phyloP scores from a whole-genome alignment of 495 filamentous ascomycete genomes.

The Terfezia boudieri region DNA sequence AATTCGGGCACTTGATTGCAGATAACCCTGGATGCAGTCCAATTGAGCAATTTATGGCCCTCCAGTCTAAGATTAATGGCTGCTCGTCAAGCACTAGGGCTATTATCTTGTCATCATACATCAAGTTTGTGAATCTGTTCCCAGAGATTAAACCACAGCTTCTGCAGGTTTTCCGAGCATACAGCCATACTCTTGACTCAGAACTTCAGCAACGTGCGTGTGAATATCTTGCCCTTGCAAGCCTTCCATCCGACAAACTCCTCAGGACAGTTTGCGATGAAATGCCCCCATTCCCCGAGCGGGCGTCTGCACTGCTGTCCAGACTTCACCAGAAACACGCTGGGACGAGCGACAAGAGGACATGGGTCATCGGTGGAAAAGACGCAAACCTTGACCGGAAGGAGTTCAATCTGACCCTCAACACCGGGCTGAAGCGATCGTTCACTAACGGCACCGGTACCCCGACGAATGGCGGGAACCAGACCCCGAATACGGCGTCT shows the following conservation, averaged over 20 bases:
- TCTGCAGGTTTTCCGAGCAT: constrained; percentile 67
- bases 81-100: constrained; percentile 76
- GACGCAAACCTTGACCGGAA: constrained; percentile 65
- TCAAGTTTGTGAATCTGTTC: constrained; percentile 97
- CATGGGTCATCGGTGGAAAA: constrained; percentile 88
- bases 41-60: constrained; percentile 89
- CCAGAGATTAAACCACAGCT: constrained; percentile 96
- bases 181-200: constrained; percentile 85
- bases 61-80: constrained; percentile 72
- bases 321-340: constrained; percentile 84
- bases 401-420: constrained; percentile 63
- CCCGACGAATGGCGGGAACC: constrained; percentile 31
- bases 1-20: constrained; percentile 96
- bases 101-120: constrained; percentile 80
- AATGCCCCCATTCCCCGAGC: constrained; percentile 96
- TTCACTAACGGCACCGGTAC: constrained; percentile 30
- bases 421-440: constrained; percentile 61
- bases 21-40: constrained; percentile 82
- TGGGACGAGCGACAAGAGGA: constrained; percentile 75
- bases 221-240: constrained; percentile 79
- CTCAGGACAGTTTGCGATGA: constrained; percentile 93
- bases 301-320: constrained; percentile 75
- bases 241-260: constrained; percentile 69
- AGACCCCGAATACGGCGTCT: constrained; percentile 19
- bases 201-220: constrained; percentile 92